phyloP scores from a whole-genome alignment of 1,139 yeast species.

The Geotrichum citri-aurantii region DNA sequence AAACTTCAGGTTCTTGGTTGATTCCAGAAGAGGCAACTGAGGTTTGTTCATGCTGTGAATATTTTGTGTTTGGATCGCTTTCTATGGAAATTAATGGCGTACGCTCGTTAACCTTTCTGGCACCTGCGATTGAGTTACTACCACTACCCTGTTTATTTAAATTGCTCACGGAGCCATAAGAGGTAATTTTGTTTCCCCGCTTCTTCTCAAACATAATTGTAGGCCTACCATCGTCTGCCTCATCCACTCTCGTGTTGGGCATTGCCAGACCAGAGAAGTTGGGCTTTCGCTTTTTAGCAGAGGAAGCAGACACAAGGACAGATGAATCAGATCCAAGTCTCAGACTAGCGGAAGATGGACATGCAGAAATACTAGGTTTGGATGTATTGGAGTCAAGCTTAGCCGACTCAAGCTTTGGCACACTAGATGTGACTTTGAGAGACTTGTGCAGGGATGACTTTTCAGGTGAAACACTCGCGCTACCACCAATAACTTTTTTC shows the following conservation, averaged over 20 bases:
- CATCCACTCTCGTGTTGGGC: slow-evolving; percentile 65
- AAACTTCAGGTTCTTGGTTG: neutral
- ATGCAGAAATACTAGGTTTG: neutral
- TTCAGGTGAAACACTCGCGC: slow-evolving; percentile 2
- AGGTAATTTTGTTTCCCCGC: neutral
- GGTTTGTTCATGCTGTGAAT: neutral
- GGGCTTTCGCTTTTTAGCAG: slow-evolving; percentile 38
- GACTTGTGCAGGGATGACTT: neutral
- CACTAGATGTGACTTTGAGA: neutral
- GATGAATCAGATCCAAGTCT: neutral
- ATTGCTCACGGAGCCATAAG: slow-evolving; percentile 1
- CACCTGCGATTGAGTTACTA: slow-evolving; percentile 11
- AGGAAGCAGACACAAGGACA: neutral
- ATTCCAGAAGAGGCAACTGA: neutral
- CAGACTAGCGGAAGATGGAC: neutral
- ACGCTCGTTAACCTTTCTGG: slow-evolving; percentile 1
- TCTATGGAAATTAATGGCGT: neutral
- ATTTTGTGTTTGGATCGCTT: neutral
- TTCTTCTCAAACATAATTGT: slow-evolving; percentile 45
- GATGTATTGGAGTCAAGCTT: neutral
- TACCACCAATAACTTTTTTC: neutral
- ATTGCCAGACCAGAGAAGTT: slow-evolving; percentile 73
- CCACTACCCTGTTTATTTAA: slow-evolving; percentile 3
- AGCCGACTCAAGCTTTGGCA: neutral
- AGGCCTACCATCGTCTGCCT: slow-evolving; percentile 50